Evolutionary conservation across 768 basidiomycete species (phyloP), one percentile per base, ranked within the genome.

Genomic region (Pholiota microspora): DNA sequence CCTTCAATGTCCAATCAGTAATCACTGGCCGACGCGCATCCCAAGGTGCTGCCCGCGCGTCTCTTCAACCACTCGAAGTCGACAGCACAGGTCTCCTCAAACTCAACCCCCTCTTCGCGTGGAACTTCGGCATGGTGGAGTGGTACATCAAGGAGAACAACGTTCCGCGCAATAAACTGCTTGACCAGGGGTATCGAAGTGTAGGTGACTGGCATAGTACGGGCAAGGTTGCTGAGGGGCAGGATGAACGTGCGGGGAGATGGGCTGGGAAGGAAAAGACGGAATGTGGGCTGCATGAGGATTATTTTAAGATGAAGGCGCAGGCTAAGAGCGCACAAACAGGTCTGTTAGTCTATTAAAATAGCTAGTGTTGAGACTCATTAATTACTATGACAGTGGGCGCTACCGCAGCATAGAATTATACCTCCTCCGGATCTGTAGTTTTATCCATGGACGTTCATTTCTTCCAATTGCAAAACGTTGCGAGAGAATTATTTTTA

Each of bases 171-270:
- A 98, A 99, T 75, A 83, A 81, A 56, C 78, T 99, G 4, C 81
- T 99, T 35, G 84, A 84, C 56, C 84, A 93, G 67, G 97, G 97
- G 2, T 99, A 98, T 76, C 88, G 86, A 62, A 94, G 92, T 65
- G 85, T 99, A 58, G 97, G 97, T 3, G 97, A 99, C 71, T 96
- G 95, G 91, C 97, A 99, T 72, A 95, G 92, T 58, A 99, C 97
- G 0, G 70, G 69, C n/a, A 82, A 82, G 69, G 77, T 78, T 12
- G 78, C 70, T 61, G 86, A 85, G 56, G 86, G 82, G 0, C 81
- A 88, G 36, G 92, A 92, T 56, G 97, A 99, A 72, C 82, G 97
- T 23, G 85, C 88, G 1, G 96, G 96, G 1, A 75, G 97, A 51
- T 99, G 97, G 97, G 86, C 88, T 2, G 92, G 90, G 5, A 87